These are phyloP conservation scores for Pilasporangium apinafurcum DNA, from an alignment of 352 stramenopile genomes.

Conservation along the genomic window DNA sequence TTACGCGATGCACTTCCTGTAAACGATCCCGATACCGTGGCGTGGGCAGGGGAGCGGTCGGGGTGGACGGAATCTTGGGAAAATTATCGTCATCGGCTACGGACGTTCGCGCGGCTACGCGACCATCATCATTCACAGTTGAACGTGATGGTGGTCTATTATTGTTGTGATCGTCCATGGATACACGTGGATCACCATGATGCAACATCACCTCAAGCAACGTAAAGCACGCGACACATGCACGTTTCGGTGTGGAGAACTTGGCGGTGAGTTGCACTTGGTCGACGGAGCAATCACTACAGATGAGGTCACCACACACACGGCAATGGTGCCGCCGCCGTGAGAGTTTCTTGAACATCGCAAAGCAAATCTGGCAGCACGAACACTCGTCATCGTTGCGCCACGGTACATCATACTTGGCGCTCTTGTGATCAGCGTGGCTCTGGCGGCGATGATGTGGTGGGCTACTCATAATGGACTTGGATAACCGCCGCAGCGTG, in stretches of 20 bases:
- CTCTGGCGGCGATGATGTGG: slow-evolving; percentile 1
- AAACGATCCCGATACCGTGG: slow-evolving; percentile 53
- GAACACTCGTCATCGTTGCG: slow-evolving; percentile 42
- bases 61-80: background rate
- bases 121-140: slow-evolving; percentile 5
- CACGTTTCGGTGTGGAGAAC: slow-evolving; percentile 46
- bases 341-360: slow-evolving; percentile 67
- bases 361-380: slow-evolving; percentile 65
- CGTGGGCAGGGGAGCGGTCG: slow-evolving; percentile 11
- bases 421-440: slow-evolving; percentile 16
- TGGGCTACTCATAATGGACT: slow-evolving; percentile 7
- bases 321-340: slow-evolving; percentile 75
- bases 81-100: slow-evolving; percentile 10
- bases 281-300: slow-evolving; percentile 61
- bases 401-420: slow-evolving; percentile 76
- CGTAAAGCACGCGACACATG: slow-evolving; percentile 52
- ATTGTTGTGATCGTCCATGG: slow-evolving; percentile 23
- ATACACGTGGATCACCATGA: slow-evolving; percentile 32
- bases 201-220: slow-evolving; percentile 53
- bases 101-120: background rate
- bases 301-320: slow-evolving; percentile 74
- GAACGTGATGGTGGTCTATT: slow-evolving; percentile 3
- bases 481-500: slow-evolving; percentile 17
- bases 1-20: slow-evolving; percentile 61
- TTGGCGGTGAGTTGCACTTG: slow-evolving; percentile 42